These are phyloP conservation scores for Moesziomyces sp. DNA, from an alignment of 1,284 basidiomycete genomes.

Conservation along the genomic window DNA sequence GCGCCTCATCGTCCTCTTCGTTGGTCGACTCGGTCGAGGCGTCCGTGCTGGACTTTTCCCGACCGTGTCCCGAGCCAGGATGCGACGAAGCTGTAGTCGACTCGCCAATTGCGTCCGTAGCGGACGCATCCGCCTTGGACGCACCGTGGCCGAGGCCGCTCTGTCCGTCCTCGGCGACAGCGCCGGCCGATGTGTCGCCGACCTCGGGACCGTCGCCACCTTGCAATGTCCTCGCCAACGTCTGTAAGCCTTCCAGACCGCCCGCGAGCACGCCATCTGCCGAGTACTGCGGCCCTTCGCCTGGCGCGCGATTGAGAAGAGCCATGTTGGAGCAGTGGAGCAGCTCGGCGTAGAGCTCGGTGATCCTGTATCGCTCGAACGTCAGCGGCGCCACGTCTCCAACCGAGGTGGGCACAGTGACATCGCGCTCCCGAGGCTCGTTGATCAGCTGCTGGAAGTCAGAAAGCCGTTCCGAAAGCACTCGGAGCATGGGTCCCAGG, in stretches of 20 bases:
- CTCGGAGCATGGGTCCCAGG: slow-evolving; percentile 83
- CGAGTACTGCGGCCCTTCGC: slow-evolving; percentile 64
- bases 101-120: neutral
- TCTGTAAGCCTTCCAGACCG: slow-evolving; percentile 66
- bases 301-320: slow-evolving; percentile 79
- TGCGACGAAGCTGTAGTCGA: neutral
- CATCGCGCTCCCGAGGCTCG: slow-evolving; percentile 79
- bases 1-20: slow-evolving; percentile 59
- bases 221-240: slow-evolving; percentile 60
- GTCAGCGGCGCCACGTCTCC: slow-evolving; percentile 79
- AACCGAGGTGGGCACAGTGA: slow-evolving; percentile 63
- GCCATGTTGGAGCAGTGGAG: slow-evolving; percentile 99
- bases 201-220: slow-evolving; percentile 52
- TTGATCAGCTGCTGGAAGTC: slow-evolving; percentile 79
- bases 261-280: slow-evolving; percentile 59
- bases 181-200: slow-evolving; percentile 23
- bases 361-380: slow-evolving; percentile 94
- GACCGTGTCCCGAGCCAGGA: slow-evolving; percentile 19
- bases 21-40: slow-evolving; percentile 53
- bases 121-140: neutral
- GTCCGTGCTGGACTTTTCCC: slow-evolving; percentile 44
- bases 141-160: neutral
- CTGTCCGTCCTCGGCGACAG: slow-evolving; percentile 8
- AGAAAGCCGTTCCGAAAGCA: slow-evolving; percentile 78
- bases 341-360: slow-evolving; percentile 95